phyloP scores from a whole-genome alignment of 306 rosid genomes.

The Rosa rugosa region DNA sequence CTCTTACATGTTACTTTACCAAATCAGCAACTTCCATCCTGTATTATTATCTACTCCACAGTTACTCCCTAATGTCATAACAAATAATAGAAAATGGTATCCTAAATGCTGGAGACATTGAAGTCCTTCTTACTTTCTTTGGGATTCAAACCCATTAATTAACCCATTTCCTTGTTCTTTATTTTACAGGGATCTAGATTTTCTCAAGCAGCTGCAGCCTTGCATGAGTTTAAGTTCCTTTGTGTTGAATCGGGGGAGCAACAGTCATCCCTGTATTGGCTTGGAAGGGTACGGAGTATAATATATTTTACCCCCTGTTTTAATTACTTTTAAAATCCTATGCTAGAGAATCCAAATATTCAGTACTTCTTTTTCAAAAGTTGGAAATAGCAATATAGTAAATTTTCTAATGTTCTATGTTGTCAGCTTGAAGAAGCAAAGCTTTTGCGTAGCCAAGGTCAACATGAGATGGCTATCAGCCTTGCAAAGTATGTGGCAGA shows the following conservation, averaged over 20 bases:
- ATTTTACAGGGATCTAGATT: slow-evolving; percentile 77
- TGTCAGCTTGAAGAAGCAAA: slow-evolving; percentile 96
- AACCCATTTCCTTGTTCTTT: slow-evolving; percentile 27
- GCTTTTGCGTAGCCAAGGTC: slow-evolving; percentile 93
- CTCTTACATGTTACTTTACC: neutral
- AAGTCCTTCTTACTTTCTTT: neutral
- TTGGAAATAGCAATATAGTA: neutral
- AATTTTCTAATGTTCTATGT: slow-evolving; percentile 15
- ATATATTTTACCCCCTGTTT: neutral
- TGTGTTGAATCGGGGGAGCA: slow-evolving; percentile 58
- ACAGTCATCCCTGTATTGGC: slow-evolving; percentile 68
- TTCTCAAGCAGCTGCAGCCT: slow-evolving; percentile 89
- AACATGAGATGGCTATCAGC: slow-evolving; percentile 84
- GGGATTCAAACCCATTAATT: neutral
- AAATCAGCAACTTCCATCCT: neutral
- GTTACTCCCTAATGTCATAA: neutral
- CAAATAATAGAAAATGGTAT: neutral
- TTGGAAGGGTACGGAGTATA: slow-evolving; percentile 68
- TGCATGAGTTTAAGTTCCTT: slow-evolving; percentile 85
- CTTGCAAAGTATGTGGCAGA: slow-evolving; percentile 72
- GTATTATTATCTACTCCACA: neutral
- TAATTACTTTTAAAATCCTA: neutral
- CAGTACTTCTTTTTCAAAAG: neutral
- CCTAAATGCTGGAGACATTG: neutral
- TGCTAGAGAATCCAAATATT: neutral